phyloP scores from a whole-genome alignment of 2,329 filamentous ascomycete species.

The Tolypocladium amazonense region DNA sequence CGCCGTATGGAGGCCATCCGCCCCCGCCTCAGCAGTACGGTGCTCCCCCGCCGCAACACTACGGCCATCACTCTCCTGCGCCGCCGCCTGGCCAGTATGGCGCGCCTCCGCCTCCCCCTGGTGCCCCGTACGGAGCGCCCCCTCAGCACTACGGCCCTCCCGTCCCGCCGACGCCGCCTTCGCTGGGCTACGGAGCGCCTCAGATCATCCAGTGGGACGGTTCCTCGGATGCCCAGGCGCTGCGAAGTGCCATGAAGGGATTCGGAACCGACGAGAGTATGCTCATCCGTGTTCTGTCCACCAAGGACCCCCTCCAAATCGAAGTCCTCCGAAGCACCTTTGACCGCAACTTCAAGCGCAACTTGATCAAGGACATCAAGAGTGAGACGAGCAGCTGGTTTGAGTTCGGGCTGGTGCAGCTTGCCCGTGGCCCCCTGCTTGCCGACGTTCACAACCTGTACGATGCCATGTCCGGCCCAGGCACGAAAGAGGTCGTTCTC shows the following conservation, averaged over 20 bases:
- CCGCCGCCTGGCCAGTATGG: constrained; percentile 24
- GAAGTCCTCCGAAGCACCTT: constrained; percentile 58
- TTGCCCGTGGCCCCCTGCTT: constrained; percentile 68
- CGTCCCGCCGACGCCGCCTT: constrained; percentile 50
- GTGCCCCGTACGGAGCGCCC: constrained; percentile 23
- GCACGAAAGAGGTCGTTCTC: constrained; percentile 77
- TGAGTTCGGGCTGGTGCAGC: constrained; percentile 60
- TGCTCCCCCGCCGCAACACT: constrained; percentile 17
- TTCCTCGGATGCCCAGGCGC: constrained; percentile 54
- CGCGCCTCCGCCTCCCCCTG: constrained; percentile 25
- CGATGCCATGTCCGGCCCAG: constrained; percentile 64
- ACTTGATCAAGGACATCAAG: constrained; percentile 65
- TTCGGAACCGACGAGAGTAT: constrained; percentile 80
- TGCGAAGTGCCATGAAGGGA: constrained; percentile 83
- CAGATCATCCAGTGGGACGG: constrained; percentile 62
- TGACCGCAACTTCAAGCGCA: constrained; percentile 50
- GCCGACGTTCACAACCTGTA: constrained; percentile 64
- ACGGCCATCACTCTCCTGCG: constrained; percentile 8
- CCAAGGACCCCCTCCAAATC: constrained; percentile 70
- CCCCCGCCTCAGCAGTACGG: constrained; percentile 15
- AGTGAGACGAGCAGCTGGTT: constrained; percentile 70
- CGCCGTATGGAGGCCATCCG: constrained; percentile 7
- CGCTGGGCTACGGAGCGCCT: constrained; percentile 63
- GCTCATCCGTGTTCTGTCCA: constrained; percentile 59
- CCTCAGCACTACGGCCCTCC: constrained; percentile 23